These are phyloP conservation scores for Dactylonectria macrodidyma DNA, from an alignment of 2,329 filamentous ascomycete genomes.

Conservation along the genomic window DNA sequence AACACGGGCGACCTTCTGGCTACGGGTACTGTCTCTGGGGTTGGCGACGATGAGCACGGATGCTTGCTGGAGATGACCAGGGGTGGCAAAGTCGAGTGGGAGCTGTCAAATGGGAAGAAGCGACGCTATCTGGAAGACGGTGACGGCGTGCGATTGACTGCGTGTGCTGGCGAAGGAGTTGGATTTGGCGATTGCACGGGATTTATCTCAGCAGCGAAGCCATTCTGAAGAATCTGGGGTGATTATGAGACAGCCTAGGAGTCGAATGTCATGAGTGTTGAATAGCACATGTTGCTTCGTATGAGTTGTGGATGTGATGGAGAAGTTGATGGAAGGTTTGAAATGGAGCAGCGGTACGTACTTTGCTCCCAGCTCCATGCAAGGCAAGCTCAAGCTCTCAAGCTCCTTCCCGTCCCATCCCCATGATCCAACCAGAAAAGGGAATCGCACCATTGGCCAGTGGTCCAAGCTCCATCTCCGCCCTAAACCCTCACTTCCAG, in stretches of 20 bases:
- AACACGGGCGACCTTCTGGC: slow-evolving; percentile 59
- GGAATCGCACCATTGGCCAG: slow-evolving; percentile 32
- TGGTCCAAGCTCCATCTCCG: slow-evolving; percentile 33
- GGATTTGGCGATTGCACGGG: slow-evolving; percentile 57
- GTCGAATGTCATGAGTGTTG: not conserved
- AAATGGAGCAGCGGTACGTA: not conserved
- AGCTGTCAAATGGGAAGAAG: slow-evolving; percentile 49
- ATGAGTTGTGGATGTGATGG: not conserved
- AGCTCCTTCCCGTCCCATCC: not conserved
- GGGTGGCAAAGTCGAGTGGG: slow-evolving; percentile 52
- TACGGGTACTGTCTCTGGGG: slow-evolving; percentile 59
- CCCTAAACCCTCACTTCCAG: slow-evolving; percentile 2
- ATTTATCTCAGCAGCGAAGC: slow-evolving; percentile 12
- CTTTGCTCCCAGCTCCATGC: not conserved
- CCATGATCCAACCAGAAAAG: not conserved
- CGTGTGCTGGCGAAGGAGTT: slow-evolving; percentile 58
- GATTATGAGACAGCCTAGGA: not conserved
- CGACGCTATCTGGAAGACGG: slow-evolving; percentile 57
- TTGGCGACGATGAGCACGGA: slow-evolving; percentile 52
- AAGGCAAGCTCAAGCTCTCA: not conserved
- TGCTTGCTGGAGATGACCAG: slow-evolving; percentile 59
- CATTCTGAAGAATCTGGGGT: not conserved
- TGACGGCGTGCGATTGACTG: slow-evolving; percentile 56
- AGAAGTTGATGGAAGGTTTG: not conserved
- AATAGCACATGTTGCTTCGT: not conserved